Base-by-base conservation (phyloP, 495 filamentous ascomycete genomes). In the Penicillium manginii region DNA sequence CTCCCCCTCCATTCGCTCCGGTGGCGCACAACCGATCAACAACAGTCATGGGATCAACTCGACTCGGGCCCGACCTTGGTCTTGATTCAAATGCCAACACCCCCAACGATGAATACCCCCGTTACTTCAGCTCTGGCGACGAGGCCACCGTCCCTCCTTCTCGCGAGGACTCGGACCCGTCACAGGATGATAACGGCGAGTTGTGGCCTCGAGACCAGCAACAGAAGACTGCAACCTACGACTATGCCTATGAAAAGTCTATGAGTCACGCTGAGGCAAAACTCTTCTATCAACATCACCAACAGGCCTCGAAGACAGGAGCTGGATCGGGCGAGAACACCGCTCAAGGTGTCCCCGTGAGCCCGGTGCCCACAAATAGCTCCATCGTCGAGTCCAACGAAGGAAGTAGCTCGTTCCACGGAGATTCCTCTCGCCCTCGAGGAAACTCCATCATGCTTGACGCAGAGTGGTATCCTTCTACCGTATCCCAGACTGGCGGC, bases 231-330 rank as follows among this genome's bases (percentile, higher is more conserved):
- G 87, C 91, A 7, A 91, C 88, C 61, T 94, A 92, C 72, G 90
- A 94, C 72, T 87, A 89, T 67, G 85, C 90, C n/a, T 86, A 87
- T 56, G 93, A 98, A 70, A 94, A 93, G 66, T 89, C 91, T 59
- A 86, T 93, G 82, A 91, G 86, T 59, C 91, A 97, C 73, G 83
- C 88, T 19, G 93, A 98, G 66, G 91, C 93, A 35, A 97, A 94
- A 70, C 81, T 97, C 29, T 93, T 97, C 78, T 98, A 96, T 73
- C 94, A 96, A 67, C 83, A 91, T 57, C 92, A 91, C 73, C 90
- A 92, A 72, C 75, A 87, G 19, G 84, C 70, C 23, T 64, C 67
- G 7, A 62, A 64, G 26, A 61, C 57, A 10, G 54, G 33, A 19
- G 65, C 26, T 29, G 69, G 9, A 32, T 61, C 58, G 10, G 53